A percentile compares a stretch with the other conserved stretches of the same genome.
phyloP scores from a whole-genome alignment of 139 green algal genomes.

The Chara braunii region DNA sequence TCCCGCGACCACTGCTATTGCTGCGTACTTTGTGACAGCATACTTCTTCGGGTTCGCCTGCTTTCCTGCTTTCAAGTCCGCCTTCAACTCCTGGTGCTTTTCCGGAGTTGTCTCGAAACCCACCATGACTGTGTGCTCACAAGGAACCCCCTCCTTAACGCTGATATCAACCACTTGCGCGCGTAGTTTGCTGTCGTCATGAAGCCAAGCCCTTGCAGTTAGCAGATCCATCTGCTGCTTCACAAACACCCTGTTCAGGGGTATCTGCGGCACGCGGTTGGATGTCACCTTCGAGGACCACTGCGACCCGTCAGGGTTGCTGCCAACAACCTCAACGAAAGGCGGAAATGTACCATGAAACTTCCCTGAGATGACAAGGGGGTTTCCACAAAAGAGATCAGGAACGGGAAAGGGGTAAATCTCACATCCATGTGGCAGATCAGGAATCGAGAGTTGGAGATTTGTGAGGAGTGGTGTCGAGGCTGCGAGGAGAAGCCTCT shows the following conservation, averaged over 20 bases:
- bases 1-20: neutral
- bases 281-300: neutral
- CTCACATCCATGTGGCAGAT: conserved; percentile 36
- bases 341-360: conserved; percentile 47
- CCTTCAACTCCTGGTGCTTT: conserved; percentile 9
- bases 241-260: conserved; percentile 57
- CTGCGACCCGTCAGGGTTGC: neutral
- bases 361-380: conserved; percentile 56
- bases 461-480: conserved; percentile 22
- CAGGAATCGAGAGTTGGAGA: conserved; percentile 25
- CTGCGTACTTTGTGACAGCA: neutral
- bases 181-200: conserved; percentile 2
- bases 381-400: conserved; percentile 54
- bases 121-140: conserved; percentile 48
- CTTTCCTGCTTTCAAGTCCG: neutral
- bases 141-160: conserved; percentile 38
- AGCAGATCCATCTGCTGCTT: conserved; percentile 56
- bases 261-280: conserved; percentile 27
- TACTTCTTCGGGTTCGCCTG: neutral
- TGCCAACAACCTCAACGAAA: neutral
- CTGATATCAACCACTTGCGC: neutral
- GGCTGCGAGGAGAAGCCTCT: conserved; percentile 44
- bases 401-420: conserved; percentile 56
- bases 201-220: conserved; percentile 46
- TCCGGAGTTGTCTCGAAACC: conserved; percentile 52